A percentile compares a stretch with the other conserved stretches of the same genome.
Evolutionary conservation across 2,329 filamentous ascomycete genomes (phyloP).

Genomic region (Phaeophleospora eucalypticola): DNA sequence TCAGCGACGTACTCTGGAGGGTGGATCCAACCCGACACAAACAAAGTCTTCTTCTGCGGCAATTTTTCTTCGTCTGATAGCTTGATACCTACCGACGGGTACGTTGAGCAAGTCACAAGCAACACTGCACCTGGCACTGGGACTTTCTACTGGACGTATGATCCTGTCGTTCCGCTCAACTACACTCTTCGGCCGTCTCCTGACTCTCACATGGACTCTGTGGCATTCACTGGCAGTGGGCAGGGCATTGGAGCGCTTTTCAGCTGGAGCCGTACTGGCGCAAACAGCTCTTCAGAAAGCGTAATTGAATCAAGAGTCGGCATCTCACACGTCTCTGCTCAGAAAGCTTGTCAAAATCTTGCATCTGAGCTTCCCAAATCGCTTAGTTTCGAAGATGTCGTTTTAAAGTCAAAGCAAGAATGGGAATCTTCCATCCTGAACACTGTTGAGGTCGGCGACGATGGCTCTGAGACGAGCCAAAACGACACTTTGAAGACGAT

Average conservation of each 20-base stretch:
- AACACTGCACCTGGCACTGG: slow-evolving; percentile 16
- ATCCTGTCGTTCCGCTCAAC: slow-evolving; percentile 12
- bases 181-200: slow-evolving; percentile 13
- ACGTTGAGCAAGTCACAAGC: slow-evolving; percentile 10
- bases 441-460: slow-evolving; percentile 13
- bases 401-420: slow-evolving; percentile 14
- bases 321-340: slow-evolving; percentile 17
- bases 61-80: slow-evolving; percentile 21
- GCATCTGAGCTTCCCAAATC: slow-evolving; percentile 12
- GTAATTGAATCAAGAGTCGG: slow-evolving; percentile 14
- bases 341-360: slow-evolving; percentile 16
- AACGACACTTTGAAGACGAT: slow-evolving; percentile 19
- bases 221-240: slow-evolving; percentile 16
- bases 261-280: slow-evolving; percentile 15
- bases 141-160: slow-evolving; percentile 20
- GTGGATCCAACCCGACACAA: slow-evolving; percentile 43
- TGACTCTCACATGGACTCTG: slow-evolving; percentile 15
- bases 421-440: slow-evolving; percentile 17
- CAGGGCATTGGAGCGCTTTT: slow-evolving; percentile 20
- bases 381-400: slow-evolving; percentile 12
- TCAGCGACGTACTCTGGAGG: slow-evolving; percentile 47
- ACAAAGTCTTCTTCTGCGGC: slow-evolving; percentile 44
- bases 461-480: slow-evolving; percentile 10
- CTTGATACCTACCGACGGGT: slow-evolving; percentile 10
- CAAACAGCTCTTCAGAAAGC: slow-evolving; percentile 9